These are phyloP conservation scores for Hymenoscyphus infarciens DNA, from an alignment of 2,329 filamentous ascomycete species.

Conservation along the genomic window DNA sequence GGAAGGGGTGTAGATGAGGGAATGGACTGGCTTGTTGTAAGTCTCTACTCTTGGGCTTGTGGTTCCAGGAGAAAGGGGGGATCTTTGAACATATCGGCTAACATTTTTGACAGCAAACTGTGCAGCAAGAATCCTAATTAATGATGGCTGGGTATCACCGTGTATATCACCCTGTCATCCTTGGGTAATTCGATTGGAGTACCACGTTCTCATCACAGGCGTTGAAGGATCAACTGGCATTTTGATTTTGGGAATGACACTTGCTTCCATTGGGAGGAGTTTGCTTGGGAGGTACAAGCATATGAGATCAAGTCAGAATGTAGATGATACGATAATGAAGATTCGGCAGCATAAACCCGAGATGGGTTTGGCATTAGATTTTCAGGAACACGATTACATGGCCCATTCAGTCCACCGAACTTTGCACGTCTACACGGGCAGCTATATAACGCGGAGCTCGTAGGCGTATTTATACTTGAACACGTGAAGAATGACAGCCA, in stretches of 20 bases:
- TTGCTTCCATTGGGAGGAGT: constrained; percentile 6
- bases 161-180: constrained; percentile 21
- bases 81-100: constrained; percentile 12
- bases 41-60: constrained; percentile 10
- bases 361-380: constrained; percentile 2
- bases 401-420: not conserved
- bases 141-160: constrained; percentile 12
- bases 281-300: not conserved
- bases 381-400: not conserved
- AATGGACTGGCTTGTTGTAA: constrained; percentile 90
- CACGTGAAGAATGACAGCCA: not conserved
- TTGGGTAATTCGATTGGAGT: constrained; percentile 23
- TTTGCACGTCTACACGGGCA: not conserved
- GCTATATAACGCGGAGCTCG: not conserved
- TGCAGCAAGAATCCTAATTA: constrained; percentile 35
- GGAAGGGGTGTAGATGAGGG: constrained; percentile 92
- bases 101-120: constrained; percentile 33
- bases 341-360: not conserved
- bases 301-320: constrained; percentile 1
- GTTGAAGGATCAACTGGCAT: constrained; percentile 13
- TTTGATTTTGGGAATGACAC: constrained; percentile 10
- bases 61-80: not conserved
- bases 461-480: not conserved
- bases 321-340: constrained; percentile 6
- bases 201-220: constrained; percentile 10